Conservation (phyloP, 169 alveolate species). For the Babesia caballi region DNA sequence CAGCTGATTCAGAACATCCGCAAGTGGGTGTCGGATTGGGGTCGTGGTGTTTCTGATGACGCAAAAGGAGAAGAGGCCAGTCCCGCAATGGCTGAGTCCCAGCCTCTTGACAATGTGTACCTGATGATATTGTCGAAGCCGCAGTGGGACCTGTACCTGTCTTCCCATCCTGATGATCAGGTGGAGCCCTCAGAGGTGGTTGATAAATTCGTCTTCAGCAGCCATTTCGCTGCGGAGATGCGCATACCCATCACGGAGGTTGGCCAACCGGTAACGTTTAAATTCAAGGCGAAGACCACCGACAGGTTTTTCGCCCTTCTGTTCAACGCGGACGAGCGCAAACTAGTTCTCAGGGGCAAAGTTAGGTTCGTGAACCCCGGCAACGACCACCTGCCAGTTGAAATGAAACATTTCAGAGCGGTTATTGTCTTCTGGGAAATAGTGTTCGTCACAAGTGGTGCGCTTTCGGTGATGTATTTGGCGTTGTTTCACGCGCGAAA, state of each 20-base stretch:
- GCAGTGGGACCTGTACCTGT: conserved; percentile 44
- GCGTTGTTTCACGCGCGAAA: not conserved
- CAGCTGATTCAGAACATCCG: not conserved
- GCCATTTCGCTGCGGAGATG: conserved; percentile 28
- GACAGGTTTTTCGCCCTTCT: conserved; percentile 45
- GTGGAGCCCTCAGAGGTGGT: conserved; percentile 43
- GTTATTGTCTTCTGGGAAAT: conserved; percentile 37
- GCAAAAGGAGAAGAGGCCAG: no score
- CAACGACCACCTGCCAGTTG: conserved; percentile 38
- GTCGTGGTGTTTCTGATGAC: not conserved
- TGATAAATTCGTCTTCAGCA: conserved; percentile 13
- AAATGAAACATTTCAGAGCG: conserved; percentile 32
- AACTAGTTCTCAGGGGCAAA: conserved; percentile 32
- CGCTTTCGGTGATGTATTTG: conserved; percentile 6
- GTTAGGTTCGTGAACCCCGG: conserved; percentile 36
- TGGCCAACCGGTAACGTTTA: conserved; percentile 9
- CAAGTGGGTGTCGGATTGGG: not conserved
- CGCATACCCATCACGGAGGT: conserved; percentile 46
- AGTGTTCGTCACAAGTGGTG: not conserved
- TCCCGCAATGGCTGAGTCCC: no score
- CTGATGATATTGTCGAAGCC: conserved; percentile 19
- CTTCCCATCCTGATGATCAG: not conserved
- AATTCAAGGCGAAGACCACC: conserved; percentile 15
- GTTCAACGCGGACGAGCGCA: conserved; percentile 54
- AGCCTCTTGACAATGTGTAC: conserved; percentile 44